Evolutionary conservation across 148 eudicot genomes (phyloP), one percentile per base, ranked within the genome.

Genomic region (Vaccinium vitisidaea): DNA sequence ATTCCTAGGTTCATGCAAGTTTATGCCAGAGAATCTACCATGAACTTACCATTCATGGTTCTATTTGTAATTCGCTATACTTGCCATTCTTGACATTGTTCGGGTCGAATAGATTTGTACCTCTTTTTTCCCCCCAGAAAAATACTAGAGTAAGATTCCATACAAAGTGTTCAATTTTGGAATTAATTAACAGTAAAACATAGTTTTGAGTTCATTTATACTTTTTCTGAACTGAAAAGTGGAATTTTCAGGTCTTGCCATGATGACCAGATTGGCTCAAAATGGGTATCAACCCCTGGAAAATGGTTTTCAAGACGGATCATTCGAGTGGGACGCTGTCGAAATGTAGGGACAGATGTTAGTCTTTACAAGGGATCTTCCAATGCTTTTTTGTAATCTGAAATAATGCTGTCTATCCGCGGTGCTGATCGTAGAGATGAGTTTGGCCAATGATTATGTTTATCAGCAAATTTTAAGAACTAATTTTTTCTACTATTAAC

Each of bases 181-280:
- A 21, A 27, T 55, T 48, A 27, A 75, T 48, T 25, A 43, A 43
- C 46, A 43, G 46, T 43, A 43, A 43, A 43, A 43, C 46, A 43
- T 43, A 43, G 46, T 43, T 43, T 32, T 32, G 36, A 32, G 36
- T 32, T 75, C 79, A 53, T 36, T 8, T 8, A 43, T 52, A 52
- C 48, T 48, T n/a, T 43, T 74, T 4, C 80, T 82, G 55, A 89
- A 48, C 53, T 54, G 7, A 1, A 55, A 21, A 18, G 1, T 43
- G 77, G 10, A 21, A 23, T 79, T 81, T 43, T 80, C 92, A 95
- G 98, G 98, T 82, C 94, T 93, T 82, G 91, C 95, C 14, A 80
- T 84, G 79, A 92, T 93, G 93, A 89, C 91, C 86, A 92, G 91
- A 82, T 85, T 93, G 87, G 87, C 87, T n/a, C 89, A 87, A 48